Percentiles rank a stretch among this genome's conserved stretches.
These are phyloP conservation scores for Phyllostachys edulis DNA, from an alignment of 176 grass and related monocot species.

Conservation along the genomic window DNA sequence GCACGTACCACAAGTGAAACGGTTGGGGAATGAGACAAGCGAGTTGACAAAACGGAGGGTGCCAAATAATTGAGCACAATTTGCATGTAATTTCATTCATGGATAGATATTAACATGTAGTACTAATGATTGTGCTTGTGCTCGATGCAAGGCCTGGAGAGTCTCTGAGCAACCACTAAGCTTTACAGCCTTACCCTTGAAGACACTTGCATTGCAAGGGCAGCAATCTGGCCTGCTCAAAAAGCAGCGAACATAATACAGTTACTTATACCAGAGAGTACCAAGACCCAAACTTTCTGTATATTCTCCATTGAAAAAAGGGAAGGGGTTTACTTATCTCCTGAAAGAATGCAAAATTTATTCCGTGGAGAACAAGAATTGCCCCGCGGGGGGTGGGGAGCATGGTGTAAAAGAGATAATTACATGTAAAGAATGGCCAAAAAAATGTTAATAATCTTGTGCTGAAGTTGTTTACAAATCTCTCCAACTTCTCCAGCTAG, in stretches of 20 bases:
- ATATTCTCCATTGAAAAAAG: conserved; percentile 38
- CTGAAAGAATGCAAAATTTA: conserved; percentile 66
- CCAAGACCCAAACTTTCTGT: conserved; percentile 39
- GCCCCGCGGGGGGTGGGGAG: conserved; percentile 31
- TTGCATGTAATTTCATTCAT: background rate
- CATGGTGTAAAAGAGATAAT: conserved; percentile 88
- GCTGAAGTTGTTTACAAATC: conserved; percentile 63
- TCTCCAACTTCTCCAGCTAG: conserved; percentile 54
- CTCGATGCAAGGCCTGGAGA: conserved; percentile 9
- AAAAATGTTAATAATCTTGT: conserved; percentile 65
- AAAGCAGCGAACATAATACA: conserved; percentile 4
- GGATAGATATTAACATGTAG: background rate
- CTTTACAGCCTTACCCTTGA: conserved; percentile 25
- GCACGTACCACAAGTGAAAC: background rate
- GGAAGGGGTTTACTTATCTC: conserved; percentile 50
- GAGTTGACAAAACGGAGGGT: background rate
- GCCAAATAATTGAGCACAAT: conserved; percentile 23
- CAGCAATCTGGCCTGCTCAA: conserved; percentile 25
- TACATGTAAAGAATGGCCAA: conserved; percentile 81
- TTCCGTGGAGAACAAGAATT: conserved; percentile 58
- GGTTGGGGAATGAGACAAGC: background rate
- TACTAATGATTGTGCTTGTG: conserved; percentile 29
- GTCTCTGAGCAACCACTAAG: conserved; percentile 23
- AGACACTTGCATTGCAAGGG: conserved; percentile 18
- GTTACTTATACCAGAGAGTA: conserved; percentile 18